Conservation (phyloP, 2,329 filamentous ascomycete genomes). For the Exophiala oligosperma region DNA sequence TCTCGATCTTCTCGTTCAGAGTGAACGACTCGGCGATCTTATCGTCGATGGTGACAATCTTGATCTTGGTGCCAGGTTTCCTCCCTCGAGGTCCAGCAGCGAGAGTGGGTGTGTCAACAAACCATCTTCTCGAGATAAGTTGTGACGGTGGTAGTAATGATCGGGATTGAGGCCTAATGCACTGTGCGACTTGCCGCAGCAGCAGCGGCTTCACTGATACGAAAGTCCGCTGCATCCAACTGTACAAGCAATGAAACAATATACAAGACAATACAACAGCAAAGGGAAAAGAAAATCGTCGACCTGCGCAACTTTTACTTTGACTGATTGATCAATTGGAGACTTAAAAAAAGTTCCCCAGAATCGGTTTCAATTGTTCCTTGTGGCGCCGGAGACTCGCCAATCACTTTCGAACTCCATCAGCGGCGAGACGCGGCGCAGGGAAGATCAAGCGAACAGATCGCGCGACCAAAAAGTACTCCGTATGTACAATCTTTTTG, state of each 20-base stretch:
- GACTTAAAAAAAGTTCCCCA: not conserved
- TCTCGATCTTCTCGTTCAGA: constrained; percentile 24
- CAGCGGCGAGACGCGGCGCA: not conserved
- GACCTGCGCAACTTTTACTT: not conserved
- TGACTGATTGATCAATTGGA: not conserved
- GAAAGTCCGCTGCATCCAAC: constrained; percentile 16
- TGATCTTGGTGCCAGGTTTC: constrained; percentile 2
- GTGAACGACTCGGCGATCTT: constrained; percentile 21
- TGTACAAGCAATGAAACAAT: not conserved
- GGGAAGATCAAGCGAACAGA: not conserved
- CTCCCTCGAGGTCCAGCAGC: not conserved
- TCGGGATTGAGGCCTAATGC: not conserved
- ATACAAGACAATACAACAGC: not conserved
- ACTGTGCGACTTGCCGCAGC: constrained; percentile 12
- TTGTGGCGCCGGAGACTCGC: constrained; percentile 2
- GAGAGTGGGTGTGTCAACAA: constrained; percentile 5
- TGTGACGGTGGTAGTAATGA: not conserved
- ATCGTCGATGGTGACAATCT: constrained; percentile 23
- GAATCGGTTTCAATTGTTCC: not conserved
- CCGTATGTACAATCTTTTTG: not conserved
- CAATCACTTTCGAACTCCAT: not conserved
- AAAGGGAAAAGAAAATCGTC: not conserved
- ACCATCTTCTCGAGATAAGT: not conserved
- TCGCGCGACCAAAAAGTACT: not conserved
- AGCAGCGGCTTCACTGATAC: constrained; percentile 9